Evolutionary conservation across 495 filamentous ascomycete genomes (phyloP), one percentile per base, ranked within the genome.

Genomic region (Penicillium goetzii): DNA sequence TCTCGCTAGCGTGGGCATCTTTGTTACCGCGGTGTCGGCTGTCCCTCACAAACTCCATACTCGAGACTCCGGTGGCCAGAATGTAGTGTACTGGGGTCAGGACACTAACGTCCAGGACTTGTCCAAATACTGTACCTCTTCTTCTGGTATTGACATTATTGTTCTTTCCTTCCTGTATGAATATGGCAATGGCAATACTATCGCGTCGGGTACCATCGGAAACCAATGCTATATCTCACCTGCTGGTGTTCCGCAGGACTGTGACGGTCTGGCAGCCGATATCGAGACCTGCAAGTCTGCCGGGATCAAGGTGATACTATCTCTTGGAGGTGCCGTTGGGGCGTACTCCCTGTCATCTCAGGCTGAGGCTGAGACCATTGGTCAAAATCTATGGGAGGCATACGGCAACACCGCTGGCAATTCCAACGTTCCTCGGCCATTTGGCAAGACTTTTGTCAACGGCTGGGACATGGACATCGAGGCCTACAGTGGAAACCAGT

Each of bases 391-490:
- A 1, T 86, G 84, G 82, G 70, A 83, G 21, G 75, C 84, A 4
- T 86, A 85, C 60, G 82, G 83, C 40, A 78, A 69, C 25, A 79
- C 79, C 0, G 71, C 62, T 4, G 68, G 73, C 15, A 61, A 59
- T 25, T 30, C 47, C 28, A 59, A 69, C 7, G 69, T 67, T 3
- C 63, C 78, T 1, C 73, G 81, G 9, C 86, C 86, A 0, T 85
- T 88, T 58, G 86, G 86, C 17, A 55, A 71, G 5, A 76, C 80
- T 0, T 74, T 76, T 11, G 66, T 88, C 57, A 84, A 89, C 64
- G 86, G 86, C 25, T 88, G 87, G 74, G 86, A 89, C 63, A 76
- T 86, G 41, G 83, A 83, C 56, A 81, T 84, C 40, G 62, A 66
- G 36, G 47, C 60, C 0, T 64, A 67, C 8, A 73, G 72, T 50